Evolutionary conservation across 108 stramenopile genomes (phyloP).

Genomic region (Stephanodiscus triporus): DNA sequence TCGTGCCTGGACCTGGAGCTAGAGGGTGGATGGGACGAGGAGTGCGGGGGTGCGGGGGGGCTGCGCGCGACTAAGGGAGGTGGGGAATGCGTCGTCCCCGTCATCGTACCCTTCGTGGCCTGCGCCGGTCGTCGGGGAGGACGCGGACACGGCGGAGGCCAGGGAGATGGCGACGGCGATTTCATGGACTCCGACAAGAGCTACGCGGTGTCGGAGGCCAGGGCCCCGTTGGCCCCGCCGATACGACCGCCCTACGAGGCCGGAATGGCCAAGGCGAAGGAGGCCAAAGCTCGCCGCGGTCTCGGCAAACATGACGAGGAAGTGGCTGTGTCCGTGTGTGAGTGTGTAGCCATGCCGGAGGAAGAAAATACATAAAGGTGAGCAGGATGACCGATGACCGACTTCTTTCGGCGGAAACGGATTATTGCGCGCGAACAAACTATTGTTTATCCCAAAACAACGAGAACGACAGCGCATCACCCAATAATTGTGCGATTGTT

Average conservation of each 20-base stretch:
- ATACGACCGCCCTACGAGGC: slow-evolving; percentile 77
- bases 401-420: neutral
- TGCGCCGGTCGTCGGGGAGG: slow-evolving; percentile 70
- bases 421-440: neutral
- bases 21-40: slow-evolving; percentile 62
- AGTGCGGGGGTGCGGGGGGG: slow-evolving; percentile 44
- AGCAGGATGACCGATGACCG: no score
- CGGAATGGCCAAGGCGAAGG: slow-evolving; percentile 49
- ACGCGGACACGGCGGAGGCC: no score
- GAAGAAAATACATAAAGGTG: neutral
- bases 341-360: no score
- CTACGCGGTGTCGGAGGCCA: slow-evolving; percentile 61
- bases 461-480: neutral
- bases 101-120: slow-evolving; percentile 76
- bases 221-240: slow-evolving; percentile 70
- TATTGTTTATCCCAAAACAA: neutral
- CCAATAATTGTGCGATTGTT: neutral
- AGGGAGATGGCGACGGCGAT: slow-evolving; percentile 15
- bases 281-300: slow-evolving; percentile 23
- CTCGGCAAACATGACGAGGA: no score
- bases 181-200: slow-evolving; percentile 84
- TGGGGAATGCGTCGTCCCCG: slow-evolving; percentile 29
- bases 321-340: no score
- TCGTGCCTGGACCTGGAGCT: slow-evolving; percentile 57
- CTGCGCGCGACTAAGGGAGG: slow-evolving; percentile 14